Evolutionary conservation across 306 rosid species (phyloP), one percentile per base, ranked within the genome.

Genomic region (Geum urbanum): DNA sequence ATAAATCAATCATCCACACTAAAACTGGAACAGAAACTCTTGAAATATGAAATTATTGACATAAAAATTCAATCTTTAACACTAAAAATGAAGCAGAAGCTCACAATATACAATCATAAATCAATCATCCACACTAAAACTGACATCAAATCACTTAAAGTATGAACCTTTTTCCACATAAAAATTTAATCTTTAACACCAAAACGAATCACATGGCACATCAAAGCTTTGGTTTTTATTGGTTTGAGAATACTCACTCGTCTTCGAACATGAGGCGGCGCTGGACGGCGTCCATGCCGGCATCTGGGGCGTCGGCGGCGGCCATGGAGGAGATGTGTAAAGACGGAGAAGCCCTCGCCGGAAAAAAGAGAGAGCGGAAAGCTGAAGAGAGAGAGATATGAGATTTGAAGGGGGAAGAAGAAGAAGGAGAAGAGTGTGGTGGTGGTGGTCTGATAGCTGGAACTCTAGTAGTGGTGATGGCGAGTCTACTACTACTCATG

Each of bases 241-340:
- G 8, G 8, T 24, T 11, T 9, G 45, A 62, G 66, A 63, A 32
- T 2, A 84, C 96, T 3, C 41, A 94, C 99, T 94, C 97, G 82
- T 94, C 97, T 3, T 89, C 99, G 27, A 94, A 94, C 99, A 94
- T 94, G 70, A 94, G 96, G 79, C 99, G 99, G 71, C 92, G 88
- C 83, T 94, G 99, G 79, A 91, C 96, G 51, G 92, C 96, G 84
- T 94, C 97, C 99, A 94, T 94, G 76, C 81, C 92, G 13, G 95
- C 82, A 43, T 91, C 88, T 50, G 79, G 71, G 69, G 79, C 88
- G 54, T 91, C 88, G 54, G 79, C 72, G 69, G 79, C 88, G 54
- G 78, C 91, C 97, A 87, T 91, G 82, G 92, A 40, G n/a, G 71
- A 53, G 13, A 14, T 46, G 7, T 6, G 51, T 22, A 70, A n/a